A percentile compares a stretch with the other conserved stretches of the same genome.
Evolutionary conservation across 495 filamentous ascomycete species (phyloP).

Genomic region (Glonium stellatum): DNA sequence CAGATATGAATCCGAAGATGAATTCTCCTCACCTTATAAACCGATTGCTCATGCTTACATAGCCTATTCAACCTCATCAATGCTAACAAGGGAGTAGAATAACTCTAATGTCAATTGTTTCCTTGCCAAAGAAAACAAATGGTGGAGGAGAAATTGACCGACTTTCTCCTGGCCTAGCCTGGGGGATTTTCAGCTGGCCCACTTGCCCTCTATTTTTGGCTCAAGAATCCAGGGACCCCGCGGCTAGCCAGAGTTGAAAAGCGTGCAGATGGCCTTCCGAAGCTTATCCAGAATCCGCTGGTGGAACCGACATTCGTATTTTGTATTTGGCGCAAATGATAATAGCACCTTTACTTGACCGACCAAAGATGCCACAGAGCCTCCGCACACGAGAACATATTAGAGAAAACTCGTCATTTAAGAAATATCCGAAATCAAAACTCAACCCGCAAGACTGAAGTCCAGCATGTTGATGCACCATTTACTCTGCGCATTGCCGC

Average conservation of each 20-base stretch:
- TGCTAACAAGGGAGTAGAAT: neutral
- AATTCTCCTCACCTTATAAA: neutral
- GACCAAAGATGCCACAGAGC: too few species aligned
- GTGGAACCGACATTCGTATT: too few species aligned
- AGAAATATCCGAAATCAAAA: too few species aligned
- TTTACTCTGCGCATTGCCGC: too few species aligned
- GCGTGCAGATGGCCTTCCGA: neutral
- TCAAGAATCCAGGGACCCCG: neutral
- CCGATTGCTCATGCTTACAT: neutral
- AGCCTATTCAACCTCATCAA: neutral
- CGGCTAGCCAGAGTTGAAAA: neutral
- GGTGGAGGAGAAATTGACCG: neutral
- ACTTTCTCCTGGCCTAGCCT: neutral
- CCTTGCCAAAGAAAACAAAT: neutral
- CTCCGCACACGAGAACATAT: too few species aligned
- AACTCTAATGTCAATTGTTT: neutral
- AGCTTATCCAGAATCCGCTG: neutral
- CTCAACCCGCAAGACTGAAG: too few species aligned
- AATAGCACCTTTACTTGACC: too few species aligned
- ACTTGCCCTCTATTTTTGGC: conserved; percentile 2
- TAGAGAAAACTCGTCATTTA: too few species aligned
- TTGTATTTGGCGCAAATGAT: too few species aligned
- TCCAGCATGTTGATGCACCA: too few species aligned
- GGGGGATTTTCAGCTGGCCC: neutral
- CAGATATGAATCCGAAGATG: neutral